Evolutionary conservation across 306 rosid genomes (phyloP).

Genomic region (Quillaja saponaria): DNA sequence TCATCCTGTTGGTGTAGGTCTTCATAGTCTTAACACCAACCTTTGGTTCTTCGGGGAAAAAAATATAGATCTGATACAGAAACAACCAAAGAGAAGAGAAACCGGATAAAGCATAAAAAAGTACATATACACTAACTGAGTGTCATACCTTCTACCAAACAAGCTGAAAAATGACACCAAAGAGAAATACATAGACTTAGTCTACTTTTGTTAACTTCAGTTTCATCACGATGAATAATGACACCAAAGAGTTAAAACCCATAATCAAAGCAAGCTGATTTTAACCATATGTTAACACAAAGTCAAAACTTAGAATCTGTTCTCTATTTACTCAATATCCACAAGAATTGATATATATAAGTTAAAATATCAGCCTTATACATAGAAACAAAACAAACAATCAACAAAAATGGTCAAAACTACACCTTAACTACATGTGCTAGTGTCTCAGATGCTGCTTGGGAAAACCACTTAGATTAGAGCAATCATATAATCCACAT

Average conservation of each 20-base stretch:
- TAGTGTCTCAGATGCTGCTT: background rate
- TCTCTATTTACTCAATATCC: too few relatives aligned
- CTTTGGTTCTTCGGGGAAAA: slow-evolving; percentile 68
- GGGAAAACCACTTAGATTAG: background rate
- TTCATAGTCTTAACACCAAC: slow-evolving; percentile 59
- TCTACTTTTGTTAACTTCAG: too few relatives aligned
- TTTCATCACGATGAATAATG: background rate
- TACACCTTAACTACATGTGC: background rate
- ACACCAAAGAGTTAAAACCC: background rate
- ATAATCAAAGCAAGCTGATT: too few relatives aligned
- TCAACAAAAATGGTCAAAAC: background rate
- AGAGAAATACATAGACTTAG: too few relatives aligned
- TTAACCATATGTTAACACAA: too few relatives aligned
- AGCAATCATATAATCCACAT: background rate
- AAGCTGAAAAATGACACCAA: too few relatives aligned
- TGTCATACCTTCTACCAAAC: background rate
- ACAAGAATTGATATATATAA: too few relatives aligned
- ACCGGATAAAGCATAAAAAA: background rate
- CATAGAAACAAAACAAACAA: background rate
- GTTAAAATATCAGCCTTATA: too few relatives aligned
- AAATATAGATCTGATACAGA: slow-evolving; percentile 59
- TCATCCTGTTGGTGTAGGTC: slow-evolving; percentile 64
- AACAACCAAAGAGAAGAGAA: slow-evolving; percentile 4
- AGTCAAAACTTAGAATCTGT: too few relatives aligned
- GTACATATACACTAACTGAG: background rate